Evolutionary conservation across 129 eudicot species (phyloP).

Genomic region (Erigeron canadensis): DNA sequence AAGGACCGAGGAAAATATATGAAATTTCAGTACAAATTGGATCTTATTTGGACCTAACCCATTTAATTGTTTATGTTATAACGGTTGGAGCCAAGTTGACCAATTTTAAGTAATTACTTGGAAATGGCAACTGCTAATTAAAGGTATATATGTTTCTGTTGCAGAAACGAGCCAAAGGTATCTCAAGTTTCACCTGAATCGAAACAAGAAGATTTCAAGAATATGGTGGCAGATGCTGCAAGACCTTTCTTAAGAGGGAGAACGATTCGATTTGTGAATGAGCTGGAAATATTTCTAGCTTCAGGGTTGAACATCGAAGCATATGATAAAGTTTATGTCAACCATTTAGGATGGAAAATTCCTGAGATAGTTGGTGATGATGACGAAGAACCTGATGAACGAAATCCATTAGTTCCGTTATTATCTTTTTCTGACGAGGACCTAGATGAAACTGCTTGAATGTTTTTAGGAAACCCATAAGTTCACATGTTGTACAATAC

Average conservation of each 20-base stretch:
- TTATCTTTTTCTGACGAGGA: slow-evolving; percentile 62
- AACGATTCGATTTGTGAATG: slow-evolving; percentile 60
- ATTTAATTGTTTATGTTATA: too few relatives aligned
- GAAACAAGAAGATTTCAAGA: slow-evolving; percentile 56
- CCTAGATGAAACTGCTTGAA: slow-evolving; percentile 40
- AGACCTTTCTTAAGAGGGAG: slow-evolving; percentile 67
- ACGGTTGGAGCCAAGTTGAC: too few relatives aligned
- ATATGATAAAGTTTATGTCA: slow-evolving; percentile 59
- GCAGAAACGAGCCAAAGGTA: slow-evolving; percentile 51
- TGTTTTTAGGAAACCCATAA: background rate
- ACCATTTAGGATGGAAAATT: slow-evolving; percentile 65
- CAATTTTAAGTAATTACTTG: too few relatives aligned
- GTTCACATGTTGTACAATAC: background rate
- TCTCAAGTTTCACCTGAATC: slow-evolving; percentile 31
- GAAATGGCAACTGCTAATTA: too few relatives aligned
- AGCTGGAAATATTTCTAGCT: slow-evolving; percentile 75
- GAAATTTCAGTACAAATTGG: too few relatives aligned
- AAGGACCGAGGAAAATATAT: too few relatives aligned
- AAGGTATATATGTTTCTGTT: slow-evolving; percentile 3
- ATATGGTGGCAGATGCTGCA: slow-evolving; percentile 53
- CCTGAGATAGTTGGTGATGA: slow-evolving; percentile 37
- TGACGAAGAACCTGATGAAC: slow-evolving; percentile 38
- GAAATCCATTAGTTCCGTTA: slow-evolving; percentile 39
- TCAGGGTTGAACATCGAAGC: slow-evolving; percentile 71
- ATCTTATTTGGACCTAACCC: too few relatives aligned